These are phyloP conservation scores for Pseudogymnoascus sp. DNA, from an alignment of 2,329 filamentous ascomycete species.

Conservation along the genomic window DNA sequence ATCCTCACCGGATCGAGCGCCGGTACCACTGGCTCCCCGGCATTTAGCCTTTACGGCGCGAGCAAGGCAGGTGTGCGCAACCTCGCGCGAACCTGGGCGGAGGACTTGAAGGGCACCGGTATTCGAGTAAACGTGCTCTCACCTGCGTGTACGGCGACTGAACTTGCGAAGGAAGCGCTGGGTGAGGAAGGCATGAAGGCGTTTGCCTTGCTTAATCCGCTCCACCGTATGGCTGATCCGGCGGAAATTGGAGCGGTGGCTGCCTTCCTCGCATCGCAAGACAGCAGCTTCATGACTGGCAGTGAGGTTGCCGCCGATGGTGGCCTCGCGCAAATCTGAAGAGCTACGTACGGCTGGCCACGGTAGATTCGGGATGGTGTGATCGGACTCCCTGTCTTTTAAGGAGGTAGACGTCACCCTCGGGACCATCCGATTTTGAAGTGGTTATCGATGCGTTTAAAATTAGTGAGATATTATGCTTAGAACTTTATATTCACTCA, in stretches of 20 bases:
- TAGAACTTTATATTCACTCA: no score
- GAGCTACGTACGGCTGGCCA: no score
- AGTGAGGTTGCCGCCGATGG: slow-evolving; percentile 17
- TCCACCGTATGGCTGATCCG: slow-evolving; percentile 18
- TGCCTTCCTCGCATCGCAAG: slow-evolving; percentile 16
- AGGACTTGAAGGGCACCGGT: slow-evolving; percentile 19
- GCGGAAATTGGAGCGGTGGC: slow-evolving; percentile 16
- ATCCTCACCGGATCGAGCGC: slow-evolving; percentile 21
- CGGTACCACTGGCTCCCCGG: slow-evolving; percentile 18
- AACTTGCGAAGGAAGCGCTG: slow-evolving; percentile 17
- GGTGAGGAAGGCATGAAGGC: slow-evolving; percentile 17
- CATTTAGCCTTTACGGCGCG: slow-evolving; percentile 18
- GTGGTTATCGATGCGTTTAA: no score
- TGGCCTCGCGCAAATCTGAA: slow-evolving; percentile 15
- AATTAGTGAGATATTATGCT: no score
- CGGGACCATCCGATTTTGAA: no score
- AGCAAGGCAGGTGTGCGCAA: slow-evolving; percentile 21
- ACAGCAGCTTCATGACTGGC: slow-evolving; percentile 19
- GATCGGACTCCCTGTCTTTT: no score
- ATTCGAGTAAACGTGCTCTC: slow-evolving; percentile 22
- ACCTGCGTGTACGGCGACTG: slow-evolving; percentile 21
- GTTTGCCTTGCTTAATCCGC: slow-evolving; percentile 14
- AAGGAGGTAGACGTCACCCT: no score
- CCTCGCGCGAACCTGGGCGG: slow-evolving; percentile 17
- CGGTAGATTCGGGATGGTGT: no score